A percentile compares a stretch with the other conserved stretches of the same genome.
Conservation (phyloP, 345 rosid genomes). For the Salix dunnii region DNA sequence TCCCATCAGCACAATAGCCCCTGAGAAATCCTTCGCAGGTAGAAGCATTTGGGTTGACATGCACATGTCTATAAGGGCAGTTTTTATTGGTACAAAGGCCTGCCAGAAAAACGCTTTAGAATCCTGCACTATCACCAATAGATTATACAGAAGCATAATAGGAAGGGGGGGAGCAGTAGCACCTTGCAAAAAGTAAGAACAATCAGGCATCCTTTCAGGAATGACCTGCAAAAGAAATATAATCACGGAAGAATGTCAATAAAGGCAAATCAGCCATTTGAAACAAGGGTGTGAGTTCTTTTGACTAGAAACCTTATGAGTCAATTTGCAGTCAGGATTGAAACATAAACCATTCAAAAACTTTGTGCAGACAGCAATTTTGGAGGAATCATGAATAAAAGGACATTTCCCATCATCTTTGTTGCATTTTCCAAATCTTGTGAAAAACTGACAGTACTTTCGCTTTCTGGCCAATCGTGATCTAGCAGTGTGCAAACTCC, state of each 20-base stretch:
- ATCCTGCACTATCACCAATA: neutral
- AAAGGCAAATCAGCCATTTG: constrained; percentile 2
- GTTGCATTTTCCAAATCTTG: constrained; percentile 97
- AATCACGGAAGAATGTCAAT: constrained; percentile 19
- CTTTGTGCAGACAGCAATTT: constrained; percentile 93
- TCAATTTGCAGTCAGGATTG: constrained; percentile 74
- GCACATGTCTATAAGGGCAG: constrained; percentile 91
- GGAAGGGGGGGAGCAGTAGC: neutral
- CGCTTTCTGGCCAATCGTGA: constrained; percentile 71
- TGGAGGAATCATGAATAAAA: constrained; percentile 84
- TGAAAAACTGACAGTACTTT: constrained; percentile 88
- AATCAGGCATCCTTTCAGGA: constrained; percentile 98
- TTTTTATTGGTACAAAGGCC: constrained; percentile 79
- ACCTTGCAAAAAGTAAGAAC: constrained; percentile 95
- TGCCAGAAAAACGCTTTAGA: constrained; percentile 34
- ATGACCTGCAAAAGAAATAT: constrained; percentile 60
- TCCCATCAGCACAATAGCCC: constrained; percentile 90
- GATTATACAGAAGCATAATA: constrained; percentile 11
- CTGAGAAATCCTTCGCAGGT: constrained; percentile 78
- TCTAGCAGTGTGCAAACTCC: constrained; percentile 96
- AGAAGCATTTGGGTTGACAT: constrained; percentile 77
- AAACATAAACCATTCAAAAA: constrained; percentile 80
- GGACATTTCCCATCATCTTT: constrained; percentile 90
- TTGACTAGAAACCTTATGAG: constrained; percentile 69
- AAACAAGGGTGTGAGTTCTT: constrained; percentile 13